Percentiles rank a stretch among this genome's conserved stretches.
Evolutionary conservation across 2,329 filamentous ascomycete species (phyloP).

Genomic region (Lachnum nothofagi): DNA sequence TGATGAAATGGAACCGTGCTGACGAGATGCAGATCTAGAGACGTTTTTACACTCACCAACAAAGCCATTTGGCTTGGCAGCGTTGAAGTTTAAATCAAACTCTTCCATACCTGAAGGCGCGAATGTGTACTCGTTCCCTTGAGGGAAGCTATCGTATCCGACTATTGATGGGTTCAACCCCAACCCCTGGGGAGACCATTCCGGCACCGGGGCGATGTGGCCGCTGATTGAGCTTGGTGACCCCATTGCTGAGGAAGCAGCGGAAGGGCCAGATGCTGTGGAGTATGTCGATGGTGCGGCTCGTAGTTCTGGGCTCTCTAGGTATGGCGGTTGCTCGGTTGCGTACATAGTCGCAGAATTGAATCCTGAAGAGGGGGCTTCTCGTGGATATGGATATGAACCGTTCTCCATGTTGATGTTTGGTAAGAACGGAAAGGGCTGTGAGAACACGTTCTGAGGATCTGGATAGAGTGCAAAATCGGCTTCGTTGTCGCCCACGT

Average conservation of each 20-base stretch:
- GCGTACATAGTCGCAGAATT: conserved; percentile 44
- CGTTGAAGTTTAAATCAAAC: conserved; percentile 34
- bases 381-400: conserved; percentile 29
- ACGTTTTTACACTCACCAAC: conserved; percentile 41
- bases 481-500: conserved; percentile 27
- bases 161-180: conserved; percentile 32
- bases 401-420: conserved; percentile 41
- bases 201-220: conserved; percentile 25
- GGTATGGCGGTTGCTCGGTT: conserved; percentile 30
- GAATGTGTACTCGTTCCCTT: conserved; percentile 29
- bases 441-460: conserved; percentile 37
- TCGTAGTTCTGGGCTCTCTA: conserved; percentile 30
- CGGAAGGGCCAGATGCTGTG: conserved; percentile 31
- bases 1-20: conserved; percentile 26
- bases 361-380: conserved; percentile 39
- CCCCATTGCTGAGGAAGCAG: conserved; percentile 31
- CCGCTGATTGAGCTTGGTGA: conserved; percentile 32
- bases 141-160: conserved; percentile 25
- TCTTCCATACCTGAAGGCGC: conserved; percentile 33
- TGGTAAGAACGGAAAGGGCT: conserved; percentile 43
- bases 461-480: conserved; percentile 46
- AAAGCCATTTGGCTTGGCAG: conserved; percentile 39
- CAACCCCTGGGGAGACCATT: conserved; percentile 30
- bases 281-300: conserved; percentile 31
- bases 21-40: conserved; percentile 34